phyloP scores from a whole-genome alignment of 169 alveolate genomes.

The Plasmodium vinckei region DNA sequence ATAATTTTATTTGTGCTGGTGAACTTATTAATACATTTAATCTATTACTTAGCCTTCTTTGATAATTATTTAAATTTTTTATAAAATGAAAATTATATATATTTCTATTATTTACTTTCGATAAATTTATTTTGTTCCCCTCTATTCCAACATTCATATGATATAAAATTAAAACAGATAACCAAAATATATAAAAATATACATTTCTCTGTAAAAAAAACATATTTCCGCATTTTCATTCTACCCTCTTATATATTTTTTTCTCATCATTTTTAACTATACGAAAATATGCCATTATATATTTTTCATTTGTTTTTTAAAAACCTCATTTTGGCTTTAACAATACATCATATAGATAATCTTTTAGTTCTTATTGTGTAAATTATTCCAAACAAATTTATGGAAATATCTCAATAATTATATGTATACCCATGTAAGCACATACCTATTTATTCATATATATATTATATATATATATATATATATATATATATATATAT shows the following conservation, averaged over 20 bases:
- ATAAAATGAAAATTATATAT: conserved; percentile 14
- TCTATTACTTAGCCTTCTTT: conserved; percentile 4
- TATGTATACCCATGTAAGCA: no score
- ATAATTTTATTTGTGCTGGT: conserved; percentile 88
- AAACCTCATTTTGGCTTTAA: no score
- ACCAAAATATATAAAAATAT: conserved; percentile 6
- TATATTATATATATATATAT: no score
- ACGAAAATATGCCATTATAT: neutral
- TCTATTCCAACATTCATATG: neutral
- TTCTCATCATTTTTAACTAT: neutral
- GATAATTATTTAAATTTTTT: conserved; percentile 5
- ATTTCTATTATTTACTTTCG: neutral
- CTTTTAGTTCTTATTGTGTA: no score
- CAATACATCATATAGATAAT: no score
- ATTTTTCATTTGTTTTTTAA: neutral
- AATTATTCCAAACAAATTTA: no score
- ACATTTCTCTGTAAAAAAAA: conserved; percentile 29
- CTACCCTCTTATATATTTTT: neutral
- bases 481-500: no score
- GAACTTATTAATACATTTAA: conserved; percentile 73
- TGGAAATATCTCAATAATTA: no score
- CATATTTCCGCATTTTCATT: conserved; percentile 38
- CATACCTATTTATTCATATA: no score
- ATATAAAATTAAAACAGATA: conserved; percentile 19
- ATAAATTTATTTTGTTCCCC: neutral